Conservation (phyloP, 1,139 yeast genomes). For the Candida glucosophila region DNA sequence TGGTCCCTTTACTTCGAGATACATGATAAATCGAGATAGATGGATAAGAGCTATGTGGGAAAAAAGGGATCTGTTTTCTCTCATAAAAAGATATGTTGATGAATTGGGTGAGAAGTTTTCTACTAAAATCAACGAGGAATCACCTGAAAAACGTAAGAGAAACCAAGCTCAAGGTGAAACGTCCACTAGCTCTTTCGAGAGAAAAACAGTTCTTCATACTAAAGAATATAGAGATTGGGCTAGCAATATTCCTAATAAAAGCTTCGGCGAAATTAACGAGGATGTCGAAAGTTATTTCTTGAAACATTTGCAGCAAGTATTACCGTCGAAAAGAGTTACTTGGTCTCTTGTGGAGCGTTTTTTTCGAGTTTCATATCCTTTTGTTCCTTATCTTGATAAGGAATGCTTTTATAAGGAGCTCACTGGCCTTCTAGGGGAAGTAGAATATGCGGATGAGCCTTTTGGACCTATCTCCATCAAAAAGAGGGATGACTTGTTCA, state of each 20-base stretch:
- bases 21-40: conserved; percentile 40
- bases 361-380: conserved; percentile 34
- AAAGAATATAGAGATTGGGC: too few relatives aligned
- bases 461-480: conserved; percentile 13
- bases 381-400: conserved; percentile 42
- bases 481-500: conserved; percentile 19
- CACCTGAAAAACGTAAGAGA: too few relatives aligned
- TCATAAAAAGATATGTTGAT: too few relatives aligned
- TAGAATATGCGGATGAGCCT: conserved; percentile 7
- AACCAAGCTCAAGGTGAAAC: too few relatives aligned
- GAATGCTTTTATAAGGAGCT: conserved; percentile 12
- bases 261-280: too few relatives aligned
- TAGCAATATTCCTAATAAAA: too few relatives aligned
- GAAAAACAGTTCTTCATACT: too few relatives aligned
- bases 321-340: conserved; percentile 5
- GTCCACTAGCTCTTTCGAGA: too few relatives aligned
- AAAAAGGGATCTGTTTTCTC: too few relatives aligned
- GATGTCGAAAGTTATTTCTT: too few relatives aligned
- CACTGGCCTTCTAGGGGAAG: conserved; percentile 13
- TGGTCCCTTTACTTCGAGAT: conserved; percentile 44
- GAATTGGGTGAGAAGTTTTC: too few relatives aligned
- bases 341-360: conserved; percentile 10
- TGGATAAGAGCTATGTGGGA: conserved; percentile 30
- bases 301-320: conserved; percentile 16
- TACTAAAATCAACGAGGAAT: too few relatives aligned